These are phyloP conservation scores for Aquilaria malaccensis DNA, from an alignment of 345 rosid genomes.

Conservation along the genomic window DNA sequence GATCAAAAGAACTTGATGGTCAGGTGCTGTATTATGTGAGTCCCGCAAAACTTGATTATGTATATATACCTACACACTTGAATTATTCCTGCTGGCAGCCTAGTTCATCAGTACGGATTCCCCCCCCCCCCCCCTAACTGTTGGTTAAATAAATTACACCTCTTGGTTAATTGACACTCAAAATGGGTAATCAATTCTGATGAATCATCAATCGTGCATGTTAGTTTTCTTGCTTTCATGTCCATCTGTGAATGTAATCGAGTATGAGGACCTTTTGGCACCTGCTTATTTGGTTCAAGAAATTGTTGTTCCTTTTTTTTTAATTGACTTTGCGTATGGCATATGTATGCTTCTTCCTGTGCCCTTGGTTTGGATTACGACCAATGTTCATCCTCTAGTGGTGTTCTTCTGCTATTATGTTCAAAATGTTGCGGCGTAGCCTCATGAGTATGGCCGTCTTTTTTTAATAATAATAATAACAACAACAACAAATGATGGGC, in stretches of 20 bases:
- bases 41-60: slow-evolving; percentile 17
- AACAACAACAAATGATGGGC: no score
- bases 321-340: no score
- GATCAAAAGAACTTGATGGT: slow-evolving; percentile 79
- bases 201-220: background rate
- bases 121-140: slow-evolving; percentile 16
- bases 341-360: no score
- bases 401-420: no score
- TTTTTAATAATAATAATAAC: no score
- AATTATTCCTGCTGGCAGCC: slow-evolving; percentile 21
- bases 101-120: slow-evolving; percentile 13
- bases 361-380: no score
- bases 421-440: no score
- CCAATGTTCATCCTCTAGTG: no score
- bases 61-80: slow-evolving; percentile 23
- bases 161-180: slow-evolving; percentile 8
- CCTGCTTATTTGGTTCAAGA: slow-evolving; percentile 3
- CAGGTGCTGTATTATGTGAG: slow-evolving; percentile 73
- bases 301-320: background rate
- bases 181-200: background rate
- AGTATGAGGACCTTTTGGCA: background rate
- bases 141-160: slow-evolving; percentile 30
- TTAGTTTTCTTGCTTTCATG: background rate
- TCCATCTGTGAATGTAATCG: slow-evolving; percentile 4
- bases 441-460: no score